Conservation (phyloP, 2,329 filamentous ascomycete species). For the Cladosporium cucumerinum region DNA sequence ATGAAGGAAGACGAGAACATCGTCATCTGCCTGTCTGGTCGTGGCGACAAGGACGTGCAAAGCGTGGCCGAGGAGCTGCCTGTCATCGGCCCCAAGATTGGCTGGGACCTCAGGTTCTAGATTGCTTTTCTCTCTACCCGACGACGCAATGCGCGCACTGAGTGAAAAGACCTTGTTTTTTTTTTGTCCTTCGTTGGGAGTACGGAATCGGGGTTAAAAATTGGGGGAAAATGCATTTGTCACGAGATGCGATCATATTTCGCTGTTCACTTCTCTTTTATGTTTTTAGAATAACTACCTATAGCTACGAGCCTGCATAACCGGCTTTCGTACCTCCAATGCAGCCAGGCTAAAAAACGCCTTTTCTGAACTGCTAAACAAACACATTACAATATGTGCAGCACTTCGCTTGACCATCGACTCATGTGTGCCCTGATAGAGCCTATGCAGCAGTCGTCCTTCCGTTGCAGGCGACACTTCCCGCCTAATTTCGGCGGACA, state of each 20-base stretch:
- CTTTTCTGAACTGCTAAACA: neutral
- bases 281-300: neutral
- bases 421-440: too few species aligned
- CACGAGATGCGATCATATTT: neutral
- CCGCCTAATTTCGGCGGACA: too few species aligned
- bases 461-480: too few species aligned
- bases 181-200: neutral
- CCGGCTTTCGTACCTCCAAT: neutral
- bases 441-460: too few species aligned
- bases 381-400: neutral
- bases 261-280: neutral
- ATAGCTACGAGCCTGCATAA: neutral
- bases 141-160: neutral
- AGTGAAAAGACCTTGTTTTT: neutral
- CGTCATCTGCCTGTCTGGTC: constrained; percentile 87
- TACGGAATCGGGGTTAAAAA: neutral
- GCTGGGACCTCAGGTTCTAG: constrained; percentile 59
- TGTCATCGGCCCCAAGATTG: constrained; percentile 82
- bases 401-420: neutral
- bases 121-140: neutral
- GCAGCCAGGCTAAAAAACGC: neutral
- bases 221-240: neutral
- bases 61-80: constrained; percentile 94
- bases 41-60: constrained; percentile 98
- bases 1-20: constrained; percentile 86